Conservation (phyloP, 441 rosid genomes). For the Raphanus hybrid region DNA sequence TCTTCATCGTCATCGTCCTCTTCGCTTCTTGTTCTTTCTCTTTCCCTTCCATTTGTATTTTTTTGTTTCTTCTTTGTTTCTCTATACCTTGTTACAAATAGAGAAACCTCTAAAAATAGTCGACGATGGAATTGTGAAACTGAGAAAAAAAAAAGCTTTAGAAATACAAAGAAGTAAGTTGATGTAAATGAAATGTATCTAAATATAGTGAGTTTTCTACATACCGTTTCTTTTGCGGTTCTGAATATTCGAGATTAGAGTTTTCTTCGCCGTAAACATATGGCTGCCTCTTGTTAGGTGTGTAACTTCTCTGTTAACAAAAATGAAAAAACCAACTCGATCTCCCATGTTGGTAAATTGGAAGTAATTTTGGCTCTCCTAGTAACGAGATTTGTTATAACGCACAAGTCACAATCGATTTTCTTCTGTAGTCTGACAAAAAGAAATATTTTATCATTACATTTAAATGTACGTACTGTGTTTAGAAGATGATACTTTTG, state of each 20-base stretch:
- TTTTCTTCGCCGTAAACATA: slow-evolving; percentile 17
- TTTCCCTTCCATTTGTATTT: slow-evolving; percentile 35
- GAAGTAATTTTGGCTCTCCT: not conserved
- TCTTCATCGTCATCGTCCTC: slow-evolving; percentile 29
- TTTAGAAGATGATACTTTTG: not conserved
- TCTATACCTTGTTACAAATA: slow-evolving; percentile 29
- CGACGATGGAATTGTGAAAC: slow-evolving; percentile 17
- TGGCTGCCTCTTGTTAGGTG: not conserved
- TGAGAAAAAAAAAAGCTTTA: not conserved
- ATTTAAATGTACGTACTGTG: not conserved
- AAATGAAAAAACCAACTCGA: not conserved
- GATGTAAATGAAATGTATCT: not conserved
- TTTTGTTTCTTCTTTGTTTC: not conserved
- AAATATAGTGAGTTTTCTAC: slow-evolving; percentile 18
- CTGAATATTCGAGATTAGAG: slow-evolving; percentile 19
- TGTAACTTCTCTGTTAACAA: not conserved
- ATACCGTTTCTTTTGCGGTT: not conserved
- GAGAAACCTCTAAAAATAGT: slow-evolving; percentile 29
- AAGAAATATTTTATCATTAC: not conserved
- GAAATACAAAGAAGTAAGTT: not conserved
- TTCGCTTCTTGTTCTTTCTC: slow-evolving; percentile 29
- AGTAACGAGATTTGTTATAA: not conserved
- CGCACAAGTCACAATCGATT: not conserved
- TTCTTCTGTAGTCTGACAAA: not conserved
- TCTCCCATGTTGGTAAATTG: not conserved